These are phyloP conservation scores for Aspergillus chevalieri DNA, from an alignment of 2,329 filamentous ascomycete species.

Conservation along the genomic window DNA sequence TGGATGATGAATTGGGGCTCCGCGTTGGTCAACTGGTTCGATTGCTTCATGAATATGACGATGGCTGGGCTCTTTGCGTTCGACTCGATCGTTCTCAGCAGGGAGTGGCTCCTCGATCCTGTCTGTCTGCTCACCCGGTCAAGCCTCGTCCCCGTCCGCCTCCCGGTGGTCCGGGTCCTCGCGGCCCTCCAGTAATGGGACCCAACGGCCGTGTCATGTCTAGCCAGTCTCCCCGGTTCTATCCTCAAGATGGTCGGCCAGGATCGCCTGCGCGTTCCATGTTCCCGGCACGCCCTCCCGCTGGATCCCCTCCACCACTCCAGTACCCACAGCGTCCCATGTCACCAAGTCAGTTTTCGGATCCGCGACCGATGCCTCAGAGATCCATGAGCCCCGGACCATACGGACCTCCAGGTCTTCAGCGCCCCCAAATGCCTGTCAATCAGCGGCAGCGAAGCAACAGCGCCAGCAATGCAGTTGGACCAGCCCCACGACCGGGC, in stretches of 20 bases:
- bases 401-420: constrained; percentile 37
- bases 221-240: constrained; percentile 28
- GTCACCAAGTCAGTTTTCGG: constrained; percentile 26
- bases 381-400: constrained; percentile 39
- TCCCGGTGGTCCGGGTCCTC: constrained; percentile 27
- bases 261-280: constrained; percentile 38
- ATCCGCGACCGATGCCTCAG: constrained; percentile 24
- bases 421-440: constrained; percentile 34
- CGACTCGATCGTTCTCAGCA: constrained; percentile 84
- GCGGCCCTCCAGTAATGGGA: constrained; percentile 29
- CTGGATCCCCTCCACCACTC: constrained; percentile 19
- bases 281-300: constrained; percentile 18
- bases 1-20: constrained; percentile 86
- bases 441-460: constrained; percentile 39
- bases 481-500: constrained; percentile 20
- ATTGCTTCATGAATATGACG: constrained; percentile 91
- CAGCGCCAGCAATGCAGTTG: constrained; percentile 32
- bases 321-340: constrained; percentile 17
- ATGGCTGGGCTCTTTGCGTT: constrained; percentile 94
- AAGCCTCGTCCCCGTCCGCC: constrained; percentile 63
- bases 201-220: constrained; percentile 19
- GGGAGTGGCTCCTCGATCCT: constrained; percentile 89
- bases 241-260: constrained; percentile 33
- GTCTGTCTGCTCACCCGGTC: constrained; percentile 83
- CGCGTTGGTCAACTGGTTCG: constrained; percentile 76